A percentile compares a stretch with the other conserved stretches of the same genome.
Conservation (phyloP, 2,329 filamentous ascomycete genomes). For the Aspergillus sp. region DNA sequence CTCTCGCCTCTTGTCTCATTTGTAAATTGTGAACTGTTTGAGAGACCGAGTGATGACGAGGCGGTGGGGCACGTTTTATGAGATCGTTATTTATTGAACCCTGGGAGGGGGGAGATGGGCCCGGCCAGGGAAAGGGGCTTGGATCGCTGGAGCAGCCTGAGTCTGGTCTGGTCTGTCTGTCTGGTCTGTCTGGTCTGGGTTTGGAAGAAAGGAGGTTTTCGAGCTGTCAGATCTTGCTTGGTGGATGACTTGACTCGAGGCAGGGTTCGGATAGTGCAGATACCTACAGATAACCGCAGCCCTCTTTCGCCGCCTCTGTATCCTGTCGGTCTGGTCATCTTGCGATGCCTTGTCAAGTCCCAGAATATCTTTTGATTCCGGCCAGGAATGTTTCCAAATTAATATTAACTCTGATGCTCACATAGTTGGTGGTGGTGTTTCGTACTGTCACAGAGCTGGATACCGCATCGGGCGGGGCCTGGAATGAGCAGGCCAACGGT, state of each 20-base stretch:
- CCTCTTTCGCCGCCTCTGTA: neutral
- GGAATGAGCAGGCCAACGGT: neutral
- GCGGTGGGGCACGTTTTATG: constrained; percentile 14
- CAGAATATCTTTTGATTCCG: neutral
- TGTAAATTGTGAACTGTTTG: no score
- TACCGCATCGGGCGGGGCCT: neutral
- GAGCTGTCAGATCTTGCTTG: neutral
- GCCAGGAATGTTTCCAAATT: neutral
- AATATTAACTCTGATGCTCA: neutral
- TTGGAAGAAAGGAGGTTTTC: neutral
- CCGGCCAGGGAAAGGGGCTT: neutral
- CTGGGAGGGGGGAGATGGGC: constrained; percentile 2
- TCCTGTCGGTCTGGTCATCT: neutral
- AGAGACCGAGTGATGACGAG: constrained; percentile 12
- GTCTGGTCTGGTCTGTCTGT: neutral
- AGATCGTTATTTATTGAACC: constrained; percentile 17
- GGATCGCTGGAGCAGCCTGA: neutral
- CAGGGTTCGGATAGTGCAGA: neutral
- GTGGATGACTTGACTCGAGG: neutral
- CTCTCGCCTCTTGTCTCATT: no score
- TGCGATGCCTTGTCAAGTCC: neutral
- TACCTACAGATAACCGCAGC: neutral
- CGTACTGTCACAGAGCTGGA: neutral
- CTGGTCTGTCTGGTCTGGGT: neutral
- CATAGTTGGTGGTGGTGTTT: constrained; percentile 1